Conservation (phyloP, 495 filamentous ascomycete species). For the Hypoxylon fuscum region DNA sequence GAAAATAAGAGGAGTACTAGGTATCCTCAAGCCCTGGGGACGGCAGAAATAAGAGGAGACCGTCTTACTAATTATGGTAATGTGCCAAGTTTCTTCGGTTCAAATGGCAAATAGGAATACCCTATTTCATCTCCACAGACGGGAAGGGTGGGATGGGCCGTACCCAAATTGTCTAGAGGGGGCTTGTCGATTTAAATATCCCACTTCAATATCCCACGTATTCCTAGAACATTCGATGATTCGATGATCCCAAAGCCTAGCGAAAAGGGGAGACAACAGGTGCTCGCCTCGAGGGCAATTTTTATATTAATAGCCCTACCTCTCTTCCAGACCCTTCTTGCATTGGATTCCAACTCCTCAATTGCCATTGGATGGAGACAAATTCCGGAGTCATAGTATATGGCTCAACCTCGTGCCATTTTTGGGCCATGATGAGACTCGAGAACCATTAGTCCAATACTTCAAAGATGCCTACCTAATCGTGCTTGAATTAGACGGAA, state of each 20-base stretch:
- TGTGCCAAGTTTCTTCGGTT: slow-evolving; percentile 36
- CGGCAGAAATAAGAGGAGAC: slow-evolving; percentile 28
- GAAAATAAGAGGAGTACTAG: slow-evolving; percentile 23
- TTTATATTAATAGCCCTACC: slow-evolving; percentile 32
- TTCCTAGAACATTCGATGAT: slow-evolving; percentile 41
- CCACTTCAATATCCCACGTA: slow-evolving; percentile 19
- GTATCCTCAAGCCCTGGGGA: slow-evolving; percentile 30
- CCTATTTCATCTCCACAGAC: slow-evolving; percentile 37
- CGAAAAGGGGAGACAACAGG: slow-evolving; percentile 13
- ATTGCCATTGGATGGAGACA: slow-evolving; percentile 28
- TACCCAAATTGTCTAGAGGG: slow-evolving; percentile 33
- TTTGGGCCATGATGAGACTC: slow-evolving; percentile 29
- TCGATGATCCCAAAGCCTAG: slow-evolving; percentile 24
- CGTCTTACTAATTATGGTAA: slow-evolving; percentile 42
- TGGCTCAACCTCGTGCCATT: slow-evolving; percentile 33
- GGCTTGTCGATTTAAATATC: slow-evolving; percentile 22
- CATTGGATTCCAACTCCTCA: slow-evolving; percentile 18
- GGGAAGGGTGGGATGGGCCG: slow-evolving; percentile 37
- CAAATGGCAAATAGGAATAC: slow-evolving; percentile 29
- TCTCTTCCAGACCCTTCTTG: slow-evolving; percentile 29
- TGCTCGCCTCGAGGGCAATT: slow-evolving; percentile 21
- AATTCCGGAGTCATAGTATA: slow-evolving; percentile 12
- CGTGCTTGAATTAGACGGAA: slow-evolving; percentile 11
- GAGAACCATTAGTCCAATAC: not conserved
- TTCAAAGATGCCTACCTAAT: slow-evolving; percentile 8